A percentile compares a stretch with the other conserved stretches of the same genome.
These are phyloP conservation scores for Raphanus hybrid DNA, from an alignment of 441 rosid genomes.

Conservation along the genomic window DNA sequence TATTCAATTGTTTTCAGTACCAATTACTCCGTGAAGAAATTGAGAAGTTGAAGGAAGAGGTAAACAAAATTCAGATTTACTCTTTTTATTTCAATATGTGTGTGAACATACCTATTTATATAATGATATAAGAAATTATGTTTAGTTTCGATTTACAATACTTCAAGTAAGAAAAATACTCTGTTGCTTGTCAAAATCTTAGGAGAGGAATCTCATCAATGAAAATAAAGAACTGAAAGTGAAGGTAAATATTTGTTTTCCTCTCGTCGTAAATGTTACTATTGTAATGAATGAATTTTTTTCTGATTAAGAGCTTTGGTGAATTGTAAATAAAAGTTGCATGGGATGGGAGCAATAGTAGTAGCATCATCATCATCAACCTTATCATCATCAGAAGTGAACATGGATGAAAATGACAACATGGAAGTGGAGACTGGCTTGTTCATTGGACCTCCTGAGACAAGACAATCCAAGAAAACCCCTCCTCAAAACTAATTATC, in stretches of 20 bases:
- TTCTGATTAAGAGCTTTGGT: conserved; percentile 21
- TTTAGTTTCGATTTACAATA: neutral
- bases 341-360: conserved; percentile 31
- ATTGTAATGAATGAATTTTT: neutral
- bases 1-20: conserved; percentile 48
- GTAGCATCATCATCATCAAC: conserved; percentile 36
- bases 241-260: conserved; percentile 26
- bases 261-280: neutral
- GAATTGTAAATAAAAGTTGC: conserved; percentile 19
- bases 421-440: conserved; percentile 76
- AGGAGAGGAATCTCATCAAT: conserved; percentile 35
- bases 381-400: conserved; percentile 33
- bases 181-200: conserved; percentile 3
- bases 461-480: conserved; percentile 34
- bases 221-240: conserved; percentile 43
- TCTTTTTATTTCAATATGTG: neutral
- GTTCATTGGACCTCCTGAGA: conserved; percentile 70
- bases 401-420: conserved; percentile 17
- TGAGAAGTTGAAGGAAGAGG: conserved; percentile 71
- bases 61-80: conserved; percentile 28
- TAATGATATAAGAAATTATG: neutral
- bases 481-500: conserved; percentile 18
- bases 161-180: neutral
- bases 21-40: conserved; percentile 58
- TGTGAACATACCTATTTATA: neutral